Conservation (phyloP, 208 protist genomes). For the Acanthamoeba triangularis region DNA sequence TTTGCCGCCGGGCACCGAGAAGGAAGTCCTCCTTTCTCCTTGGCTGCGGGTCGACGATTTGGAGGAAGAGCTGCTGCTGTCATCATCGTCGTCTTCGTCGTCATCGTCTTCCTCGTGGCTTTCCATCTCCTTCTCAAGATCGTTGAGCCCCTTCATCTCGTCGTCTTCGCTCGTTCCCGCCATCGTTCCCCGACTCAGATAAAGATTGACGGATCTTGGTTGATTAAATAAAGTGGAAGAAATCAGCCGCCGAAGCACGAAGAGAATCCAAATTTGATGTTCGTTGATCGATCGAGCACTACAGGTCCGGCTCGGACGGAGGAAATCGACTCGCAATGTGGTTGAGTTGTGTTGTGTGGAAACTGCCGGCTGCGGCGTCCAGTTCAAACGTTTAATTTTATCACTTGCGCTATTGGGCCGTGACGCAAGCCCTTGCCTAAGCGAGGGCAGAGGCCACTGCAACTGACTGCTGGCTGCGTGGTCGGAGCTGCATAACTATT, state of each 20-base stretch:
- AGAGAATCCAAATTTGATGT: not conserved
- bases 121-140: slow-evolving; percentile 69
- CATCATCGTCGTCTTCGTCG: not conserved
- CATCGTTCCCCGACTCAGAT: not conserved
- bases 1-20: not conserved
- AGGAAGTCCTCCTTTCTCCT: not conserved
- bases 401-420: too few species aligned
- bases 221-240: not conserved
- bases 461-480: too few species aligned
- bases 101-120: not conserved
- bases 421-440: too few species aligned
- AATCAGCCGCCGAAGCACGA: not conserved
- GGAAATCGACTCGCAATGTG: too few species aligned
- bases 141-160: slow-evolving; percentile 55
- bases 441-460: too few species aligned
- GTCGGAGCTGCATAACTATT: too few species aligned
- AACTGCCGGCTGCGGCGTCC: not conserved
- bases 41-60: not conserved
- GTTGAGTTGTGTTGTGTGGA: not conserved
- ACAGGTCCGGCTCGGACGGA: too few species aligned
- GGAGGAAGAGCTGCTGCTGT: not conserved
- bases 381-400: not conserved
- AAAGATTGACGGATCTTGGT: not conserved
- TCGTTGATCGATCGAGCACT: too few species aligned
- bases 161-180: slow-evolving; percentile 15